Conservation (phyloP, 2,329 filamentous ascomycete species). For the Pestalotiopsis fici region DNA sequence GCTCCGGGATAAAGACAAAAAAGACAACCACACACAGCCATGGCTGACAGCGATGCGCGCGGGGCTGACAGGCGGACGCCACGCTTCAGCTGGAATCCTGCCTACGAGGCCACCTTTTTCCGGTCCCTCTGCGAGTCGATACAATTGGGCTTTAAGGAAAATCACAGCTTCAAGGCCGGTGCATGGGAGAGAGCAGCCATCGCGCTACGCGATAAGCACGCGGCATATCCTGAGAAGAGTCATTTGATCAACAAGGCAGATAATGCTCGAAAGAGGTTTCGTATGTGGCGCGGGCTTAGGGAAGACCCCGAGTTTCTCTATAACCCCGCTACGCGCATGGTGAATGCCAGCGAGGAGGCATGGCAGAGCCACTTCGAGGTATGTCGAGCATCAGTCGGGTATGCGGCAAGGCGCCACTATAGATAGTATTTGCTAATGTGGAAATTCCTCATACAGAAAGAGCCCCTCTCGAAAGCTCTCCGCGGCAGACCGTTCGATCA, state of each 20-base stretch:
- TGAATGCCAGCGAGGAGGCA: conserved; percentile 57
- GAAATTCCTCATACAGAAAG: conserved; percentile 42
- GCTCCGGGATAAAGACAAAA: background rate
- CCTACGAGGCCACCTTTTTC: conserved; percentile 63
- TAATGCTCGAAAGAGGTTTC: conserved; percentile 63
- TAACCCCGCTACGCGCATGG: conserved; percentile 48
- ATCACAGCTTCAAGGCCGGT: conserved; percentile 62
- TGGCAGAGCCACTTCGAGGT: conserved; percentile 61
- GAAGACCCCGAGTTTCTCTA: conserved; percentile 60
- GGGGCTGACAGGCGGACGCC: conserved; percentile 37
- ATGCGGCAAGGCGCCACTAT: background rate
- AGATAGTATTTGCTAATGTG: background rate
- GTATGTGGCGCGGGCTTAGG: conserved; percentile 59
- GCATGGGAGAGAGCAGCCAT: conserved; percentile 60
- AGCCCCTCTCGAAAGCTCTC: conserved; percentile 58
- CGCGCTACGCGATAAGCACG: conserved; percentile 55
- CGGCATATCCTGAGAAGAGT: conserved; percentile 59
- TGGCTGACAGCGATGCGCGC: conserved; percentile 32
- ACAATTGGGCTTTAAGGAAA: conserved; percentile 54
- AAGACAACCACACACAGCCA: conserved; percentile 13
- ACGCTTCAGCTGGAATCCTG: conserved; percentile 61
- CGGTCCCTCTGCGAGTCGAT: conserved; percentile 61
- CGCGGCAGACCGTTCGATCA: conserved; percentile 61
- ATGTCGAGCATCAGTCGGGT: conserved; percentile 21
- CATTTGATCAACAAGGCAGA: conserved; percentile 66